Percentiles rank a stretch among this genome's conserved stretches.
Evolutionary conservation across 23 red algal species (phyloP).

Genomic region (Gracilaria gracilis): DNA sequence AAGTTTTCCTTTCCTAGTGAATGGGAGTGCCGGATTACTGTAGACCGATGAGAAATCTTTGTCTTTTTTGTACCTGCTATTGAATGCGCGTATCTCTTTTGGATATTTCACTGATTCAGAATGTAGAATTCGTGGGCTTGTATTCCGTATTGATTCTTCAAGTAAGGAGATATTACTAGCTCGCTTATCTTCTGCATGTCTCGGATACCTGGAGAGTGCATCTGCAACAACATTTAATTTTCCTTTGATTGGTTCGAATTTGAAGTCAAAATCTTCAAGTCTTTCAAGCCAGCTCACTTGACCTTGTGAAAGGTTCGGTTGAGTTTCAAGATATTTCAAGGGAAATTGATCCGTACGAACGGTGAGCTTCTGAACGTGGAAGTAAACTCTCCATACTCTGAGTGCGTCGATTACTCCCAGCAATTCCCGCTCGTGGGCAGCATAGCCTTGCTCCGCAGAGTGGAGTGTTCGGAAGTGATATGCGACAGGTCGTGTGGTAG

Average conservation of each 20-base stretch:
- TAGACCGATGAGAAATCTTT: too few relatives aligned
- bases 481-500: not conserved
- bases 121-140: too few relatives aligned
- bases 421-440: slow-evolving; percentile 38
- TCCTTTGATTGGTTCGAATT: not conserved
- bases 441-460: slow-evolving; percentile 1
- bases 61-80: too few relatives aligned
- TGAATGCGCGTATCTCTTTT: too few relatives aligned
- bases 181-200: too few relatives aligned
- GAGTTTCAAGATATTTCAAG: slow-evolving; percentile 1
- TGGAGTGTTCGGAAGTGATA: slow-evolving; percentile 17
- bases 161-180: too few relatives aligned
- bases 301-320: slow-evolving; percentile 8
- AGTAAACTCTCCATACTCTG: slow-evolving; percentile 26
- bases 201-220: slow-evolving; percentile 14
- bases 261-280: slow-evolving; percentile 20
- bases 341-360: slow-evolving; percentile 18
- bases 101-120: too few relatives aligned
- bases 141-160: too few relatives aligned
- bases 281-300: slow-evolving; percentile 29
- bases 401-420: not conserved
- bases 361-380: not conserved
- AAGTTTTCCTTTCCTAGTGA: too few relatives aligned
- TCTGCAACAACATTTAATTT: slow-evolving; percentile 23
- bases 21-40: too few relatives aligned